Evolutionary conservation across 768 basidiomycete species (phyloP), one percentile per base, ranked within the genome.

Genomic region (Rhodotorula graminis): DNA sequence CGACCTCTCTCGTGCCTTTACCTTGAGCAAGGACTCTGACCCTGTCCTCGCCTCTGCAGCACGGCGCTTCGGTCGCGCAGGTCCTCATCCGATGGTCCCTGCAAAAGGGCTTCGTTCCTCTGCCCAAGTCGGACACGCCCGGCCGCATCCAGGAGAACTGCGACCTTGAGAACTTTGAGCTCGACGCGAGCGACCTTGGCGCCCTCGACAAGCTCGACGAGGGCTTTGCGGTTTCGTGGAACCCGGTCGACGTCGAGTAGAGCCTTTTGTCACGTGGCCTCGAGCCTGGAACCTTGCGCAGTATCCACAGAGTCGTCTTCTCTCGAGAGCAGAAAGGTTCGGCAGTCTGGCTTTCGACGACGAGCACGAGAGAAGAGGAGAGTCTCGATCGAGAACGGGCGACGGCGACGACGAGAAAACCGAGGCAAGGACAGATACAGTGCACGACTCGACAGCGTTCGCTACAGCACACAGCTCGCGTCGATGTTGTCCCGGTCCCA

Each of bases 171-270:
- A 88, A 90, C 77, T 94, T 94, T 76, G 86, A 86, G 65, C 82
- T 96, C 31, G 80, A 79, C 60, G 79, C 80, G 33, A 87, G 77
- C 2, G 80, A 80, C 40, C 82, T 96, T 33, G 87, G 77, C 2
- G 80, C 79, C 40, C 82, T 96, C 21, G 87, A 93, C 78, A 83
- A 80, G 0, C 83, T 95, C 2, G 92, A 95, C 78, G 81, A 83
- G 62, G 93, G 90, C 0, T 84, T 87, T 63, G 87, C 89, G 0
- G 81, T 90, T 57, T 47, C 88, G 86, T 95, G 92, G 93, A 92
- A 95, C 78, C 91, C 92, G 12, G 85, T 67, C 61, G 21, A 66
- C 16, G 56, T 52, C 29, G 70, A 67, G 40, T 72, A 72, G 60
- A 44, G 23, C 21, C 42, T 15, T 9, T 44, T 44, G 9, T 9